Percentiles rank a stretch among this genome's conserved stretches.
phyloP scores from a whole-genome alignment of 2,329 filamentous ascomycete genomes.

The Raffaelea ambrosiae region DNA sequence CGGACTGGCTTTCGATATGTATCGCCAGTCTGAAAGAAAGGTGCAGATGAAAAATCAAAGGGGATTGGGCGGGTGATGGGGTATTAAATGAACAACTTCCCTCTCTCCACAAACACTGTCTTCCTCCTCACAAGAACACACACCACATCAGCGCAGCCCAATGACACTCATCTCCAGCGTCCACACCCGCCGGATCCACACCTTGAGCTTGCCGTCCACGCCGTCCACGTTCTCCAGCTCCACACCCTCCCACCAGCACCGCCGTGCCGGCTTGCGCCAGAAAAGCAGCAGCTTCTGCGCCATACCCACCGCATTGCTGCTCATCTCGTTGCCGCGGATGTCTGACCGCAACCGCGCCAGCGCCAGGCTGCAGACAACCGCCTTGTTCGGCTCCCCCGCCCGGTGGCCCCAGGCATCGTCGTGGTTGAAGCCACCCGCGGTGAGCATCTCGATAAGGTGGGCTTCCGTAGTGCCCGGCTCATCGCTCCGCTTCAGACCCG shows the following conservation, averaged over 20 bases:
- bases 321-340: slow-evolving; percentile 68
- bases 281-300: slow-evolving; percentile 95
- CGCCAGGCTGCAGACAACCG: slow-evolving; percentile 93
- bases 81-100: background rate
- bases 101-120: background rate
- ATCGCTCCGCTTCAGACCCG: slow-evolving; percentile 86
- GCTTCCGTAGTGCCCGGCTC: slow-evolving; percentile 95
- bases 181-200: slow-evolving; percentile 98
- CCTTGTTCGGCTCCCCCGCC: slow-evolving; percentile 96
- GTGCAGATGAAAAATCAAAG: too few species aligned
- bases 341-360: slow-evolving; percentile 89
- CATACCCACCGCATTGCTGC: slow-evolving; percentile 85
- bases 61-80: background rate
- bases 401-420: slow-evolving; percentile 94
- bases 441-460: slow-evolving; percentile 72
- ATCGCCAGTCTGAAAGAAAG: too few species aligned
- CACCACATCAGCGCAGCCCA: slow-evolving; percentile 56
- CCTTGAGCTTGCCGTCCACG: slow-evolving; percentile 84
- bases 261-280: slow-evolving; percentile 91
- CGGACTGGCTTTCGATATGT: background rate
- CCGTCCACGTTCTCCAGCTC: slow-evolving; percentile 85
- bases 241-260: slow-evolving; percentile 99
- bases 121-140: too few species aligned
- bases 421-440: slow-evolving; percentile 80
- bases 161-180: slow-evolving; percentile 97